Base-by-base conservation (phyloP, 2,329 filamentous ascomycete species). In the Hymenoscyphus infarciens region DNA sequence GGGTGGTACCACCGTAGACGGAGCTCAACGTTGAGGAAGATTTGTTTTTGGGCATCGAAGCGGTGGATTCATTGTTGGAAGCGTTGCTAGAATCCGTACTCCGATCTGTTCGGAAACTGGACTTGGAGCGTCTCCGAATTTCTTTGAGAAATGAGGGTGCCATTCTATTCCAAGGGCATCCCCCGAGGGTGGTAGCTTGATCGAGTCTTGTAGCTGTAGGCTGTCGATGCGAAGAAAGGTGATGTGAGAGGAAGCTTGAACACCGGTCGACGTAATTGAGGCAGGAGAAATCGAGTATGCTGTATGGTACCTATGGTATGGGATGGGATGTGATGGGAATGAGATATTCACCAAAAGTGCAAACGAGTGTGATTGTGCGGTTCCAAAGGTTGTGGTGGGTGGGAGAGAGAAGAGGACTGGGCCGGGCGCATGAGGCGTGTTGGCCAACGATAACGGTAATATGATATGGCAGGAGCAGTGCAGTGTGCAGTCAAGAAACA, bases 111-210 rank as follows among this genome's bases (percentile, higher is more conserved):
- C 83, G 86, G 77, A 92, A 88, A 79, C 87, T 92, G 64, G 87
- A 84, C 75, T 82, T 88, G 62, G 90, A 95, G 70, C 88, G 87
- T 70, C 91, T 86, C 70, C 91, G 89, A 62, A 96, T 78, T 73
- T 89, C 87, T 76, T 86, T 91, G 71, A 95, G 82, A 73, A 96
- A 91, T 53, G 87, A 78, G 38, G 84, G 82, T 61, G 83, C 79
- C 84, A 87, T 87, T 45, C 39, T 35, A 29, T 22, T 27, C 25
- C 29, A 19, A 53, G 45, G 33, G 27, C 57, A 60, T 53, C 27
- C 29, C 42, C 27, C 11, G 31, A 38, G 2, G 31, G 38, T 25
- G 31, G 38, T 25, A 27, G 38, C 42, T 49, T 15, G 8, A 19
- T 49, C n/a, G n/a, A 45, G 4, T 19, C 39, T 3, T 19, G n/a